Conservation (phyloP, 306 rosid genomes). For the Cajanus cajan region DNA sequence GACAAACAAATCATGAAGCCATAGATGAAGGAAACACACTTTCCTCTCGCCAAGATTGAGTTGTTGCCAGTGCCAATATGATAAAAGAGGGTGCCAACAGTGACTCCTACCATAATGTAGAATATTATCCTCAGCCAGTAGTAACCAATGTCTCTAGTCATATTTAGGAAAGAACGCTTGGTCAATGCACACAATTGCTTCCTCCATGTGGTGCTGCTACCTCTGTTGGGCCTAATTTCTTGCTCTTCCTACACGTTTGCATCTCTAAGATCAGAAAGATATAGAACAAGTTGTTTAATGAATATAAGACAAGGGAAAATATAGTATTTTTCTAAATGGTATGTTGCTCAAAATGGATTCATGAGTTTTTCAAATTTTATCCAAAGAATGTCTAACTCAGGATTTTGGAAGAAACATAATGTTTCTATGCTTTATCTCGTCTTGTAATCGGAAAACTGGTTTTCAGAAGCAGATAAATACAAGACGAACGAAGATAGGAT, state of each 20-base stretch:
- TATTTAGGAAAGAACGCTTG: constrained; percentile 59
- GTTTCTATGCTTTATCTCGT: background rate
- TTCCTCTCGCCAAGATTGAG: constrained; percentile 58
- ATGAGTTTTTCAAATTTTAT: background rate
- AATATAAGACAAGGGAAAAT: background rate
- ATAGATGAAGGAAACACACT: constrained; percentile 56
- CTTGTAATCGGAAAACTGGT: background rate
- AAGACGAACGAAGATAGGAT: background rate
- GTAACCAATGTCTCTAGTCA: constrained; percentile 75
- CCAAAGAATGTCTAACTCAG: background rate
- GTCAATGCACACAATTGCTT: constrained; percentile 67
- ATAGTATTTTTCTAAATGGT: background rate
- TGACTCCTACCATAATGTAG: constrained; percentile 40
- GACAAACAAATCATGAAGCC: constrained; percentile 68
- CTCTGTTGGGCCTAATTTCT: constrained; percentile 32
- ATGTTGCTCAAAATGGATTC: background rate
- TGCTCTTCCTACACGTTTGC: constrained; percentile 52
- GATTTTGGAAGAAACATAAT: background rate
- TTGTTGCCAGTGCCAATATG: constrained; percentile 46
- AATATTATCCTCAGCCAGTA: constrained; percentile 65
- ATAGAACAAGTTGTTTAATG: background rate
- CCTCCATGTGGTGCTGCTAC: constrained; percentile 49
- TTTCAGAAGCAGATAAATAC: background rate
- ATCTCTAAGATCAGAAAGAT: constrained; percentile 3
- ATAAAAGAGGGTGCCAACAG: constrained; percentile 55